A percentile compares a stretch with the other conserved stretches of the same genome.
Conservation (phyloP, 805 yeast genomes). For the Saccharomyces paradoxus region DNA sequence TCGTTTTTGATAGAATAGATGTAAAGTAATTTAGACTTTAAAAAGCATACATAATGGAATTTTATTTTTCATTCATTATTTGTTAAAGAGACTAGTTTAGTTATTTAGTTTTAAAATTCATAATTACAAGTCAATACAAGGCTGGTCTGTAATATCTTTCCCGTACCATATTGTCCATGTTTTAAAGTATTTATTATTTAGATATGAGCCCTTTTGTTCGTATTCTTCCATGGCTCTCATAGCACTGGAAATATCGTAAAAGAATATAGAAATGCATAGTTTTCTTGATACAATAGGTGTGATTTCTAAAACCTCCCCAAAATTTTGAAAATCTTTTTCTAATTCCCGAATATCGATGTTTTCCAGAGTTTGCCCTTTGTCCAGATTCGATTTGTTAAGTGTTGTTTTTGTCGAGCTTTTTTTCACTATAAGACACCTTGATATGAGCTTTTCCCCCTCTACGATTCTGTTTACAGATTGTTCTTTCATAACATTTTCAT, state of each 20-base stretch:
- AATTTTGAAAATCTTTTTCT: slow-evolving; percentile 41
- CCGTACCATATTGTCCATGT: slow-evolving; percentile 64
- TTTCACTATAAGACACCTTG: slow-evolving; percentile 6
- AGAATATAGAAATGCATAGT: slow-evolving; percentile 53
- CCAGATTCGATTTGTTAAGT: slow-evolving; percentile 1
- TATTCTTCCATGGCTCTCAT: slow-evolving; percentile 47
- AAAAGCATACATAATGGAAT: neutral
- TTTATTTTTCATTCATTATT: neutral
- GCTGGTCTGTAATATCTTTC: slow-evolving; percentile 55
- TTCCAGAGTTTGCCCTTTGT: slow-evolving; percentile 31
- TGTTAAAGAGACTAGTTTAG: neutral
- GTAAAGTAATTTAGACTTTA: neutral
- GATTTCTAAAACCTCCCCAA: slow-evolving; percentile 55
- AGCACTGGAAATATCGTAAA: slow-evolving; percentile 50
- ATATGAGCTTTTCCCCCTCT: neutral
- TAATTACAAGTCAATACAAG: slow-evolving; percentile 31
- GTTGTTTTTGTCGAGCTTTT: slow-evolving; percentile 16
- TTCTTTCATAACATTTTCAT: slow-evolving; percentile 34
- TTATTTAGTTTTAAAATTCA: neutral
- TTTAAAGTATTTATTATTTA: slow-evolving; percentile 38
- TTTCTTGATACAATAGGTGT: slow-evolving; percentile 61
- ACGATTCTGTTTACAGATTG: slow-evolving; percentile 7
- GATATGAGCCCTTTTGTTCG: slow-evolving; percentile 27
- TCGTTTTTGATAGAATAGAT: slow-evolving; percentile 54
- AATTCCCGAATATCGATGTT: slow-evolving; percentile 41